Evolutionary conservation across 2,329 filamentous ascomycete species (phyloP).

Genomic region (Calycina herbarum): DNA sequence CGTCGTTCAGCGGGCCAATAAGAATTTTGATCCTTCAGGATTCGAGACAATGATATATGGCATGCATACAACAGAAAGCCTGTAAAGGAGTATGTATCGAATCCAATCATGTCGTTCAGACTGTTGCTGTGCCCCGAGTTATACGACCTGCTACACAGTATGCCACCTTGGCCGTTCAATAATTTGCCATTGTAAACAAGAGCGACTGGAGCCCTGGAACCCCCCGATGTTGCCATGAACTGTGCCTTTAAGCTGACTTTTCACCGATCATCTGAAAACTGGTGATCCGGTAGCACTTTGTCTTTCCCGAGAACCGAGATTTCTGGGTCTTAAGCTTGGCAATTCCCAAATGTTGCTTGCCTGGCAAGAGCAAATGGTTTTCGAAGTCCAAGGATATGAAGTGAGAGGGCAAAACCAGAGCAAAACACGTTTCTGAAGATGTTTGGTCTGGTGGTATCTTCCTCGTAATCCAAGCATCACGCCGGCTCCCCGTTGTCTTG

Average conservation of each 20-base stretch:
- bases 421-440: too few species aligned
- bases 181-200: too few species aligned
- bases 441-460: too few species aligned
- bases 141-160: neutral
- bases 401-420: too few species aligned
- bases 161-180: too few species aligned
- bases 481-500: too few species aligned
- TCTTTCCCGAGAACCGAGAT: neutral
- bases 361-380: too few species aligned
- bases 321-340: neutral
- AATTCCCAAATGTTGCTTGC: neutral
- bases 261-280: neutral
- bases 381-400: too few species aligned
- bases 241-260: neutral
- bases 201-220: neutral
- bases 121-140: neutral
- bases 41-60: neutral
- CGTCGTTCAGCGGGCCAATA: neutral
- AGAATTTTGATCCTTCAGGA: neutral
- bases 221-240: neutral
- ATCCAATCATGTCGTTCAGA: neutral
- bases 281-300: neutral
- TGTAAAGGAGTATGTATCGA: neutral
- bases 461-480: too few species aligned
- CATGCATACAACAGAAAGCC: neutral